A percentile compares a stretch with the other conserved stretches of the same genome.
phyloP scores from a whole-genome alignment of 345 rosid species.

The Psidium guajava region DNA sequence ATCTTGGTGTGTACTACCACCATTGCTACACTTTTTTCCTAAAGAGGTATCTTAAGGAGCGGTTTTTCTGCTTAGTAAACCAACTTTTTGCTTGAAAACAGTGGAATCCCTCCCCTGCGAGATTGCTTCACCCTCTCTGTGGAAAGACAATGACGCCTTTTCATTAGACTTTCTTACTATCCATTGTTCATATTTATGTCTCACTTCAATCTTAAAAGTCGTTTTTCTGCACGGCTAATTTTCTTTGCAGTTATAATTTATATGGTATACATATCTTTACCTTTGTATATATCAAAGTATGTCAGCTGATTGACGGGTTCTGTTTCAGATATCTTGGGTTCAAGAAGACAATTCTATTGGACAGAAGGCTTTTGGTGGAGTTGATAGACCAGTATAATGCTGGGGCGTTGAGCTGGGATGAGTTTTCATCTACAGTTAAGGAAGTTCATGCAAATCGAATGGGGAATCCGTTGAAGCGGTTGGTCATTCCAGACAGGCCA shows the following conservation, averaged over 20 bases:
- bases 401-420: conserved; percentile 18
- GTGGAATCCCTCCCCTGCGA: background rate
- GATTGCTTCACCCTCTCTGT: background rate
- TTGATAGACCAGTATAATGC: conserved; percentile 13
- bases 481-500: conserved; percentile 25
- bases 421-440: conserved; percentile 17
- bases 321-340: conserved; percentile 10
- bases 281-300: background rate
- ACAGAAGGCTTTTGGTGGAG: conserved; percentile 21
- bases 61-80: background rate
- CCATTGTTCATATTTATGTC: background rate
- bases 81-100: background rate
- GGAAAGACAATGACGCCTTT: background rate
- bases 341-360: conserved; percentile 15
- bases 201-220: background rate
- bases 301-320: background rate
- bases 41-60: background rate
- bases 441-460: conserved; percentile 14
- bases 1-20: background rate
- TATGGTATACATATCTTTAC: background rate
- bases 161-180: background rate
- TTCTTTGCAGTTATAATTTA: background rate
- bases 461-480: conserved; percentile 20
- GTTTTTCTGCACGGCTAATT: background rate
- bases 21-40: background rate